A percentile compares a stretch with the other conserved stretches of the same genome.
Conservation (phyloP, 352 stramenopile genomes). For the Albugo candida region DNA sequence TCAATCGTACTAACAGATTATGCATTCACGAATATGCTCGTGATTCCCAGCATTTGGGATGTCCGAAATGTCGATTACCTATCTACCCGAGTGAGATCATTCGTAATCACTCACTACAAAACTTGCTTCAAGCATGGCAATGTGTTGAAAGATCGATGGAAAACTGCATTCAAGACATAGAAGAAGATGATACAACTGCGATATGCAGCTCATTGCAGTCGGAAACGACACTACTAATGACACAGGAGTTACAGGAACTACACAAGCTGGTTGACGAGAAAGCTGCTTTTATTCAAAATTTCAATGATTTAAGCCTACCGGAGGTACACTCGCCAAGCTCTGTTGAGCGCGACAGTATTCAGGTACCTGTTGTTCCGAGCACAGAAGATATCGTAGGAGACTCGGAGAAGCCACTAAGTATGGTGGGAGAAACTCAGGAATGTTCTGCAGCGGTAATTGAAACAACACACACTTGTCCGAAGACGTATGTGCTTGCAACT, state of each 20-base stretch:
- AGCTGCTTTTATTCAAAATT: not conserved
- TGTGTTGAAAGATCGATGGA: conserved; percentile 39
- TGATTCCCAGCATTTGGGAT: conserved; percentile 34
- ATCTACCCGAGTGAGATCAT: conserved; percentile 60
- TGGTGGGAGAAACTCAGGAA: not conserved
- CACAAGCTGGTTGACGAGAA: not conserved
- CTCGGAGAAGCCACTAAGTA: not conserved
- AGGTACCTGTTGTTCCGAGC: conserved; percentile 4
- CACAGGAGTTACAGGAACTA: not conserved
- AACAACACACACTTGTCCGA: conserved; percentile 1
- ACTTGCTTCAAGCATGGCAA: conserved; percentile 60
- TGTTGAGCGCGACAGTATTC: not conserved
- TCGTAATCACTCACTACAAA: conserved; percentile 73
- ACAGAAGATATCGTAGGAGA: not conserved
- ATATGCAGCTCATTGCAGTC: not conserved
- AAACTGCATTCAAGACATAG: not conserved
- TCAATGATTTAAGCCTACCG: not conserved
- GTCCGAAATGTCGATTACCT: conserved; percentile 49
- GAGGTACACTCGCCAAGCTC: not conserved
- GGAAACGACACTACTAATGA: not conserved
- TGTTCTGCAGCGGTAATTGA: not conserved
- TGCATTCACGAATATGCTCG: conserved; percentile 42
- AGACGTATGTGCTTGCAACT: conserved; percentile 28
- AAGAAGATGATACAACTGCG: not conserved
- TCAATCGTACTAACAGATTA: conserved; percentile 1